phyloP scores from a whole-genome alignment of 306 rosid species.

The Trifolium dubium region DNA sequence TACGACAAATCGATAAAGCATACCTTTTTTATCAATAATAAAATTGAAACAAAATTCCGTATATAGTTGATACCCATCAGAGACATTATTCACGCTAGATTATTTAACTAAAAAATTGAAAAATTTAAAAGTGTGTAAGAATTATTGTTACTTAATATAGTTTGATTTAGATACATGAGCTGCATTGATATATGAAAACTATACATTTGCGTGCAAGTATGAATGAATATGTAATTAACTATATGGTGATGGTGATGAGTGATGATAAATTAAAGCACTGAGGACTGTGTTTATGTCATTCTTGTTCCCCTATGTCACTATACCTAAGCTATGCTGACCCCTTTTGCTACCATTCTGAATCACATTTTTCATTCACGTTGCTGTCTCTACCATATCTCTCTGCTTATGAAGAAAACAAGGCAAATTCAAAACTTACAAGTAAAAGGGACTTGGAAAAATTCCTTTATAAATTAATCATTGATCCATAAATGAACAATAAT shows the following conservation, averaged over 20 bases:
- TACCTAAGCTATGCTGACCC: conserved; percentile 33
- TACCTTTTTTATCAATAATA: too few relatives aligned
- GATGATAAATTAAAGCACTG: conserved; percentile 35
- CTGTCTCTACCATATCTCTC: conserved; percentile 42
- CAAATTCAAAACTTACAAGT: conserved; percentile 26
- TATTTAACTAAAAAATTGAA: too few relatives aligned
- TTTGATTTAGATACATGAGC: conserved; percentile 24
- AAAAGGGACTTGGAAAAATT: conserved; percentile 30
- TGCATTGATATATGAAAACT: conserved; percentile 30
- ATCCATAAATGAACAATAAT: conserved; percentile 36
- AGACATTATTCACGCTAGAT: too few relatives aligned
- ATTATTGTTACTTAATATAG: not conserved
- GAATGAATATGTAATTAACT: conserved; percentile 19
- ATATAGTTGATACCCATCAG: too few relatives aligned
- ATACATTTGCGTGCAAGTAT: conserved; percentile 51
- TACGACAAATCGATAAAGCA: too few relatives aligned
- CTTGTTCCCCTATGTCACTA: conserved; percentile 39
- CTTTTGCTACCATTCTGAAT: conserved; percentile 42
- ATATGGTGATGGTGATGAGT: conserved; percentile 15
- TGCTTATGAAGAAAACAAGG: conserved; percentile 43
- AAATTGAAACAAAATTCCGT: too few relatives aligned
- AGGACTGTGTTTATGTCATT: conserved; percentile 46
- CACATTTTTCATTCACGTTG: conserved; percentile 33
- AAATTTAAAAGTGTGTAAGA: not conserved
- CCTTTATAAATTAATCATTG: conserved; percentile 45